Evolutionary conservation across 441 rosid species (phyloP).

Genomic region (Omphalea diandra): DNA sequence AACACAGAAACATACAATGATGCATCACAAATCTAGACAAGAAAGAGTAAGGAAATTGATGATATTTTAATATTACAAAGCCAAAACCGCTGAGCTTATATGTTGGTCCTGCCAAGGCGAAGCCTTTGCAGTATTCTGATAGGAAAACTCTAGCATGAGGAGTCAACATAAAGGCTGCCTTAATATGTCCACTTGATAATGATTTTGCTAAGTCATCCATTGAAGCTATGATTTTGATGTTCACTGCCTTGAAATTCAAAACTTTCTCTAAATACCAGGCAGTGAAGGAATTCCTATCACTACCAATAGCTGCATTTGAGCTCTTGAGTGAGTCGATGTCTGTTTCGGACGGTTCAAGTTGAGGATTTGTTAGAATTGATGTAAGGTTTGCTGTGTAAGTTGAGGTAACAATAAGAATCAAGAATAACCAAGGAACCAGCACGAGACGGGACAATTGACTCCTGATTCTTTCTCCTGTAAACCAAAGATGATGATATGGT

Average conservation of each 20-base stretch:
- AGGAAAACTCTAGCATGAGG: constrained; percentile 9
- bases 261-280: constrained; percentile 5
- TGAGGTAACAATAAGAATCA: constrained; percentile 2
- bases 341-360: neutral
- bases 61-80: constrained; percentile 4
- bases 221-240: constrained; percentile 14
- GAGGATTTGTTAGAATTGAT: constrained; percentile 10
- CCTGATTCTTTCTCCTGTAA: constrained; percentile 13
- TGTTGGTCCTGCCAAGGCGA: constrained; percentile 9
- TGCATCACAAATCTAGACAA: neutral
- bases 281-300: constrained; percentile 15
- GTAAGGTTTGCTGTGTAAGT: constrained; percentile 10
- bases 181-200: constrained; percentile 1
- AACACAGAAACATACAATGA: neutral
- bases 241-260: constrained; percentile 17
- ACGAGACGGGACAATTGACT: constrained; percentile 12
- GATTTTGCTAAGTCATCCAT: constrained; percentile 2
- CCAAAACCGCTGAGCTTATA: constrained; percentile 18
- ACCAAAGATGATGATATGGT: neutral
- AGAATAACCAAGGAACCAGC: constrained; percentile 17
- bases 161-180: constrained; percentile 7
- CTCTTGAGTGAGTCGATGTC: neutral
- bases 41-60: neutral
- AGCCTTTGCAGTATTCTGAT: neutral
- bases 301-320: constrained; percentile 18